Evolutionary conservation across 352 stramenopile species (phyloP), one percentile per base, ranked within the genome.

Genomic region (Bremia lactucae): DNA sequence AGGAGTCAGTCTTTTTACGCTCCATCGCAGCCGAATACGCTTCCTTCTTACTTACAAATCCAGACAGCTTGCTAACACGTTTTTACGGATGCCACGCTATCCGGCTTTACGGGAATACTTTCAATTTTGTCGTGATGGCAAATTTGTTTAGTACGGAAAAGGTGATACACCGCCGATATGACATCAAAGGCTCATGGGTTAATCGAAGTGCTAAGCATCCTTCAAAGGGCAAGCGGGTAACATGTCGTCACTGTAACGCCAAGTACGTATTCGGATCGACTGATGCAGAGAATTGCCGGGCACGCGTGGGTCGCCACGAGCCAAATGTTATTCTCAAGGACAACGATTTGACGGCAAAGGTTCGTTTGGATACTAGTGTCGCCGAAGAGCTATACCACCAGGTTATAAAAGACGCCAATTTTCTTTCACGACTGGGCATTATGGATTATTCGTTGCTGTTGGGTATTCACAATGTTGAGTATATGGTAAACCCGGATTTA

Each of bases 361-460:
- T 93, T 43, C 80, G 80, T 2, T 49, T 93, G 26, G 68, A 88
- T 39, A 47, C 66, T 7, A 74, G 74, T 28, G 73, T 85, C 10
- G 75, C 80, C 9, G 71, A 88, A 38, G 80, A 93, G 13, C 44
- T 93, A 42, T 90, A 87, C 49, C 70, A 86, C 34, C 79, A 95
- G 42, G 42, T 95, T 8, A 62, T 78, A 11, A 87, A 86, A 52
- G 85, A 96, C 36, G 76, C 83, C 8, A 75, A 86, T 36, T 95
- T 95, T 41, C 42, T 96, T 7, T 83, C 71, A 1, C 65, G 76
- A 0, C 56, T 91, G 15, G 77, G 81, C 22, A 92, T 96, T 51
- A 96, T 96, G 84, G 85, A 96, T 49, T 96, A 96, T 59, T 94
- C 78, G 33, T 52, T 96, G 23, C 40, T 96, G 31, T 64, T 96